phyloP scores from a whole-genome alignment of 768 basidiomycete genomes.

The Phanerochaete carnosa region DNA sequence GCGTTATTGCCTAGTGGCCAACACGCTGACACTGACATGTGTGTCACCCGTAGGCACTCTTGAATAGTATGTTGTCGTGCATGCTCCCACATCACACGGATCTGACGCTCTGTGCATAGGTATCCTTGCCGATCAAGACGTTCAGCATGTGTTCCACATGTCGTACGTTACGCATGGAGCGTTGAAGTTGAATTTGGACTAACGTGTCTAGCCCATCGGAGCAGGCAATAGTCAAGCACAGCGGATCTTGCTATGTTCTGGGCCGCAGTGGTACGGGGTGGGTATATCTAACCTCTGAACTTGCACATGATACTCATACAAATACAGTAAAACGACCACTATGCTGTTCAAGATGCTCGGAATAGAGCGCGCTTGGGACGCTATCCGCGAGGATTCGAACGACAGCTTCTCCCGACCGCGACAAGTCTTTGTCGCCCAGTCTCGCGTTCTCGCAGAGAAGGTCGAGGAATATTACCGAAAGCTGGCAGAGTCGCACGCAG shows the following conservation, averaged over 20 bases:
- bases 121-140: conserved; percentile 49
- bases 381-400: conserved; percentile 29
- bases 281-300: conserved; percentile 9
- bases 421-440: conserved; percentile 74
- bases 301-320: too few species aligned
- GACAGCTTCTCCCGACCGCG: conserved; percentile 39
- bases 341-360: conserved; percentile 78
- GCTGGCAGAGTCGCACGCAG: conserved; percentile 24
- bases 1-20: not conserved
- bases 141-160: conserved; percentile 28
- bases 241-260: conserved; percentile 60
- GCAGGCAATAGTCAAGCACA: conserved; percentile 58
- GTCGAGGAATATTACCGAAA: conserved; percentile 65
- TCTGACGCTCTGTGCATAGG: conserved; percentile 27
- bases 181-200: not conserved
- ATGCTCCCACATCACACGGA: not conserved
- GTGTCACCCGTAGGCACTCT: not conserved
- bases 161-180: conserved; percentile 22
- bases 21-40: not conserved
- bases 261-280: conserved; percentile 77
- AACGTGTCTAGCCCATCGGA: conserved; percentile 38
- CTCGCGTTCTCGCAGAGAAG: conserved; percentile 58
- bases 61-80: conserved; percentile 3
- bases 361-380: conserved; percentile 53
- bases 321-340: conserved; percentile 65